A percentile compares a stretch with the other conserved stretches of the same genome.
These are phyloP conservation scores for Penicillium coprophilum DNA, from an alignment of 495 filamentous ascomycete genomes.

Conservation along the genomic window DNA sequence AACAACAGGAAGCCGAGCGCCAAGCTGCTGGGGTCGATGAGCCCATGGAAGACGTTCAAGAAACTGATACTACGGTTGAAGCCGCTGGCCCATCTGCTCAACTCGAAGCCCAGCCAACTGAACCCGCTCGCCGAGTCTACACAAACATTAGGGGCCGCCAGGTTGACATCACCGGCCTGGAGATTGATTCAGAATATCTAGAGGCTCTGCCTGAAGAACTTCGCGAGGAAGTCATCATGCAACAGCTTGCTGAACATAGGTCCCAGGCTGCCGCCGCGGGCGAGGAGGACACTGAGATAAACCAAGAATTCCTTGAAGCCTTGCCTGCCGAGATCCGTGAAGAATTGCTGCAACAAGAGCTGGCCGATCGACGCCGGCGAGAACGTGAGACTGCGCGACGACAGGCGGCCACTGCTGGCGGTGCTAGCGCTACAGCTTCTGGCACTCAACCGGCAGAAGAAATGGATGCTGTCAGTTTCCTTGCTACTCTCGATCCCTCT, in stretches of 20 bases:
- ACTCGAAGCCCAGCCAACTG: slow-evolving; percentile 48
- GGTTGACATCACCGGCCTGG: slow-evolving; percentile 88
- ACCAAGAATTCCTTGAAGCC: slow-evolving; percentile 91
- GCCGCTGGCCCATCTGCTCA: slow-evolving; percentile 31
- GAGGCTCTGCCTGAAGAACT: slow-evolving; percentile 93
- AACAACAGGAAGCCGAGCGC: slow-evolving; percentile 47
- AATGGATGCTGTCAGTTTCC: slow-evolving; percentile 90
- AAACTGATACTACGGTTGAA: slow-evolving; percentile 43
- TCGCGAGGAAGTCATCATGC: slow-evolving; percentile 90
- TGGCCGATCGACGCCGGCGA: slow-evolving; percentile 81
- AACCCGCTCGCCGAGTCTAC: slow-evolving; percentile 59
- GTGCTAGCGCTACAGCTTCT: slow-evolving; percentile 32
- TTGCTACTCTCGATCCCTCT: slow-evolving; percentile 83
- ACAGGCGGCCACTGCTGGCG: slow-evolving; percentile 51
- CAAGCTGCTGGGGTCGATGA: slow-evolving; percentile 47
- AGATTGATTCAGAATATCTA: slow-evolving; percentile 91
- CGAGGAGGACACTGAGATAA: slow-evolving; percentile 82
- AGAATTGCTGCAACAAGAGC: slow-evolving; percentile 87
- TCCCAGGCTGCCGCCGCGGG: slow-evolving; percentile 76
- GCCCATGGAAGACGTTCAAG: slow-evolving; percentile 87
- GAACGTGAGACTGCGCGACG: slow-evolving; percentile 76
- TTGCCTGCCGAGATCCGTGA: slow-evolving; percentile 85
- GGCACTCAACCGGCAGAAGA: slow-evolving; percentile 63
- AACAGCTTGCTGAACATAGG: slow-evolving; percentile 78
- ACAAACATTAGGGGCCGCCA: slow-evolving; percentile 81